Evolutionary conservation across 164 flowering plant genomes (phyloP).

Genomic region (Stephania yunnanensis): DNA sequence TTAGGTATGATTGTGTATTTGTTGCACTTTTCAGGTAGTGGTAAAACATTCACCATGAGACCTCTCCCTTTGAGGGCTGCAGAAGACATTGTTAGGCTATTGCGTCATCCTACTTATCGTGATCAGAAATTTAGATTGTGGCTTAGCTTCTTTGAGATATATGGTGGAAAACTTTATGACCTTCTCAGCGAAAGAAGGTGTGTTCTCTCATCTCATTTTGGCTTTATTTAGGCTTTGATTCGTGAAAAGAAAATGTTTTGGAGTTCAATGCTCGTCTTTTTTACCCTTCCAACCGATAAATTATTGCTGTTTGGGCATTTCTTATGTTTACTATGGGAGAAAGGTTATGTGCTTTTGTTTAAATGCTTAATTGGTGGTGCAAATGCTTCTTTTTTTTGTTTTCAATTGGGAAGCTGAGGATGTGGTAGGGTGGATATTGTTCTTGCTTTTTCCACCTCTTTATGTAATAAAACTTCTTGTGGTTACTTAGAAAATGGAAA

Average conservation of each 20-base stretch:
- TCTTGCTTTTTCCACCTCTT: background rate
- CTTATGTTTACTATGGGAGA: background rate
- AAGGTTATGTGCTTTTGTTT: background rate
- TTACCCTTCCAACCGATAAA: background rate
- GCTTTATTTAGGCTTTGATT: background rate
- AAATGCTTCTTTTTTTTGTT: background rate
- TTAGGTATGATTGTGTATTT: background rate
- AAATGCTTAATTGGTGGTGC: background rate
- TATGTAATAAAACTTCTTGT: too few relatives aligned
- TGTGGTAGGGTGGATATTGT: background rate
- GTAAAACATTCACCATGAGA: slow-evolving; percentile 97
- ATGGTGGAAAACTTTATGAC: slow-evolving; percentile 96
- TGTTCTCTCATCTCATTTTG: background rate
- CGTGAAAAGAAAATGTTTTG: background rate
- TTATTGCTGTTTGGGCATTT: background rate
- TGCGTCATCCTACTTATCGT: slow-evolving; percentile 81
- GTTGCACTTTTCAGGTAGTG: slow-evolving; percentile 65
- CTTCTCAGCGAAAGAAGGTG: slow-evolving; percentile 98
- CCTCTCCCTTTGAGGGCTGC: slow-evolving; percentile 93
- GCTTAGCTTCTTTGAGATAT: slow-evolving; percentile 98
- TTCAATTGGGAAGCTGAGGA: background rate
- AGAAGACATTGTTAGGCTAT: slow-evolving; percentile 75
- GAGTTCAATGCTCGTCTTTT: background rate
- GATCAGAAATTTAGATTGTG: slow-evolving; percentile 82
- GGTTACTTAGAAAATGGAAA: background rate